These are phyloP conservation scores for Pelargonium hybrid DNA, from an alignment of 441 rosid genomes.

Conservation along the genomic window DNA sequence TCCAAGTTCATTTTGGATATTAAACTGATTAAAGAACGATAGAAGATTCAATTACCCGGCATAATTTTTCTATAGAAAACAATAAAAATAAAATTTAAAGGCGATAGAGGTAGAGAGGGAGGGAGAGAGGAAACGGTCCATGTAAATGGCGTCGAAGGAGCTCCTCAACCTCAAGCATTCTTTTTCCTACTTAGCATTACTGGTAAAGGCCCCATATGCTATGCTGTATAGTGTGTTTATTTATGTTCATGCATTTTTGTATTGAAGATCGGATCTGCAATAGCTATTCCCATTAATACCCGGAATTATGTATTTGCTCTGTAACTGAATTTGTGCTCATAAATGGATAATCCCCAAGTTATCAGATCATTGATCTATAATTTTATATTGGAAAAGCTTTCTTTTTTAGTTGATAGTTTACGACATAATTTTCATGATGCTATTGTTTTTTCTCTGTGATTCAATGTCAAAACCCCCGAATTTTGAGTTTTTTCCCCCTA, in stretches of 20 bases:
- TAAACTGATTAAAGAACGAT: too few relatives aligned
- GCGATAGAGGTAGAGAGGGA: background rate
- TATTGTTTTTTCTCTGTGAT: background rate
- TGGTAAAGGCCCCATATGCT: background rate
- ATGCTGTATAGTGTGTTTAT: background rate
- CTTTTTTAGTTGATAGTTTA: background rate
- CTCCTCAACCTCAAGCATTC: background rate
- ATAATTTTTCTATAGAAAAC: background rate
- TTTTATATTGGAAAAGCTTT: background rate
- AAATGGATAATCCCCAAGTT: background rate
- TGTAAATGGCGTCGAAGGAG: conserved; percentile 2
- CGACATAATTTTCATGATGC: background rate
- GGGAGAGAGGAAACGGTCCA: background rate
- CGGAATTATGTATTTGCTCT: background rate
- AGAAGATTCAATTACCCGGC: too few relatives aligned
- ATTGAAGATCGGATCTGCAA: background rate
- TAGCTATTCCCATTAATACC: background rate
- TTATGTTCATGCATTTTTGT: background rate
- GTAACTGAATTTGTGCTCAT: background rate
- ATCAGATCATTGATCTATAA: background rate
- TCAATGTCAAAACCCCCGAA: background rate
- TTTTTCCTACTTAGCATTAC: background rate
- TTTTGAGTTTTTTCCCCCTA: background rate
- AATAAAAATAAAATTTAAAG: background rate
- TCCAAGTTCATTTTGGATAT: too few relatives aligned